phyloP scores from a whole-genome alignment of 805 yeast genomes.

The Barnettozyma californica region DNA sequence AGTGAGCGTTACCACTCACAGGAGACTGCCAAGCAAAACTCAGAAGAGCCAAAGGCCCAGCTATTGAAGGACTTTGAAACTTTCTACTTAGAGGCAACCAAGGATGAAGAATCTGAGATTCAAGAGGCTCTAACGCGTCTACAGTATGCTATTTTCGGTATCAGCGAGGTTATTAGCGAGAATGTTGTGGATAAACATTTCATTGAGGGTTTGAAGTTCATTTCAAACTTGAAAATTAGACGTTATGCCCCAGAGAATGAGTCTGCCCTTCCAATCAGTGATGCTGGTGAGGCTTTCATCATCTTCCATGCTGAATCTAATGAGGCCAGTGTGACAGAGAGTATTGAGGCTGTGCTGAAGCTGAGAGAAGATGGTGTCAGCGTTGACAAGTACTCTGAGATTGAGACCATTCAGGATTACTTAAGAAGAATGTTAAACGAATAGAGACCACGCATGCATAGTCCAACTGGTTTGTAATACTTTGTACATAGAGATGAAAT shows the following conservation, averaged over 20 bases:
- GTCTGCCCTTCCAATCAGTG: conserved; percentile 24
- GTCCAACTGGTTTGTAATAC: background rate
- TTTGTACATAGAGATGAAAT: conserved; percentile 8
- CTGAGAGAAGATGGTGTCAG: conserved; percentile 38
- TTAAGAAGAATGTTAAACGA: conserved; percentile 15
- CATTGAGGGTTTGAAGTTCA: conserved; percentile 58
- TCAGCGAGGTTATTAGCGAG: conserved; percentile 58
- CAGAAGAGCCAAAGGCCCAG: conserved; percentile 37
- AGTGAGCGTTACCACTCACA: conserved; percentile 78
- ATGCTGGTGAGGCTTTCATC: conserved; percentile 42
- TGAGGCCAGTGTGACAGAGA: conserved; percentile 34
- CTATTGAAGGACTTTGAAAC: conserved; percentile 54
- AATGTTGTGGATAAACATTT: conserved; percentile 55
- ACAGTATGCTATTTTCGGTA: conserved; percentile 82
- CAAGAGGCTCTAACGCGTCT: conserved; percentile 71
- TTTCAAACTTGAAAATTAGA: conserved; percentile 63
- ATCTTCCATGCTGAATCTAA: conserved; percentile 42
- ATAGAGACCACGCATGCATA: background rate
- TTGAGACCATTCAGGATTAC: conserved; percentile 30
- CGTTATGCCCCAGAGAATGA: conserved; percentile 43
- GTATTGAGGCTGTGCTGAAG: conserved; percentile 36
- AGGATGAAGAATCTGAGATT: conserved; percentile 50
- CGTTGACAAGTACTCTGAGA: conserved; percentile 31
- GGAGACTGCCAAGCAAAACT: conserved; percentile 48
- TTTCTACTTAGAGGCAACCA: conserved; percentile 50